Base-by-base conservation (phyloP, 208 protist genomes). In the Endotrypanum monterogeii region DNA sequence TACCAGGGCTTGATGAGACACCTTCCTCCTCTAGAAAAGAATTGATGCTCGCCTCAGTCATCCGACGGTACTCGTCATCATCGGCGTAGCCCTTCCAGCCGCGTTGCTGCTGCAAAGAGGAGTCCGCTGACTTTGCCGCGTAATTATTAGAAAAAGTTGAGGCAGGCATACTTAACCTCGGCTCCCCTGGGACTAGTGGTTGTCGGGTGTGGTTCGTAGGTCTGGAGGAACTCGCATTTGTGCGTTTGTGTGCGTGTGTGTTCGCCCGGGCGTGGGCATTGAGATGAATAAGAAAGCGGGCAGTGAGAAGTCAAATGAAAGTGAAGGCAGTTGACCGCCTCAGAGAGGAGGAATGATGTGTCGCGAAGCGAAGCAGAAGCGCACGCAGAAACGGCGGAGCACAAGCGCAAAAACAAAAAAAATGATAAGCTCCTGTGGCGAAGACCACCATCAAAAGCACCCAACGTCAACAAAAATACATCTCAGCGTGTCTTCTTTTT, bases 11-110 rank as follows among this genome's bases (percentile, higher is more conserved):
- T 30, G 23, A 39, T 54, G 76, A 56, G 25, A 80, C 63, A 56
- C 70, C 70, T 30, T 80, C 76, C 41, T 80, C 76, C 44, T 55
- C 69, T 37, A 80, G 41, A 25, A 80, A 80, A 30, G 76, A 54
- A 37, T 76, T 58, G 54, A 80, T 76, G 39, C 56, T 55, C 7
- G 68, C 70, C 28, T 79, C 46, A 3, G 35, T 62, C 35, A 41
- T 28, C 16, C 32, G 48, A 35, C 48, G 48, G 23, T 54, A 25
- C 28, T 73, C 55, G 2, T 63, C 70, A 25, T 74, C 56, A 6
- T 50, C 57, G 25, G n/a, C 16, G 28, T 57, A 41, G 56, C 39
- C 57, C n/a, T 35, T 35, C 20, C 9, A 25, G 58, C 18, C 70
- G 57, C 62, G 20, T 37, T 54, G 30, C 12, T 14, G 51, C 18